phyloP scores from a whole-genome alignment of 768 basidiomycete genomes.

The Mycena chlorophos region DNA sequence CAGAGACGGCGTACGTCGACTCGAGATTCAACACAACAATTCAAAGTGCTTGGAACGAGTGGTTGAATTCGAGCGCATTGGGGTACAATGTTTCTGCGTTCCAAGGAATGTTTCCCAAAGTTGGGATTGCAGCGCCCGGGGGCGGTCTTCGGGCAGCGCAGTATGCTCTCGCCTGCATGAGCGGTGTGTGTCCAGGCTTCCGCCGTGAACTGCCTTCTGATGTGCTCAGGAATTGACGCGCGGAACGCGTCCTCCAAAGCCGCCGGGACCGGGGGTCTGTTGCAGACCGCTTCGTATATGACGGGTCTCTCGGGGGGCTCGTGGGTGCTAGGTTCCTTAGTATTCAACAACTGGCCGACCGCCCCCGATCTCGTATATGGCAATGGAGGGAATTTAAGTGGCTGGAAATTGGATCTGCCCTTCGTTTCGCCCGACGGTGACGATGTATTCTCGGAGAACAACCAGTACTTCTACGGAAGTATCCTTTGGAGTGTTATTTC shows the following conservation, averaged over 20 bases:
- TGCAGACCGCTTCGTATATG: conserved; percentile 72
- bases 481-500: conserved; percentile 55
- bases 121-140: conserved; percentile 70
- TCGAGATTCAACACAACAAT: conserved; percentile 42
- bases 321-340: conserved; percentile 65
- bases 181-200: conserved; percentile 26
- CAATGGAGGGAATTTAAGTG: conserved; percentile 42
- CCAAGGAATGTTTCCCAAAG: conserved; percentile 43
- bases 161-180: conserved; percentile 60
- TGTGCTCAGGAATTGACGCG: conserved; percentile 47
- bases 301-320: conserved; percentile 70
- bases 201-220: not conserved
- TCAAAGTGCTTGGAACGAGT: conserved; percentile 54
- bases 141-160: conserved; percentile 70
- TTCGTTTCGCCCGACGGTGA: conserved; percentile 56
- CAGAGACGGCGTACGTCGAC: conserved; percentile 49
- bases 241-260: conserved; percentile 57
- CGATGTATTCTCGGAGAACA: conserved; percentile 44
- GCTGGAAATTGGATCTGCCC: conserved; percentile 60
- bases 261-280: conserved; percentile 63
- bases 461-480: conserved; percentile 55
- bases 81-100: conserved; percentile 54
- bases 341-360: conserved; percentile 63
- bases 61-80: conserved; percentile 55
- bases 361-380: conserved; percentile 62